Percentiles rank a stretch among this genome's conserved stretches.
Conservation (phyloP, 2,329 filamentous ascomycete genomes). For the Cordyceps tenuipes region DNA sequence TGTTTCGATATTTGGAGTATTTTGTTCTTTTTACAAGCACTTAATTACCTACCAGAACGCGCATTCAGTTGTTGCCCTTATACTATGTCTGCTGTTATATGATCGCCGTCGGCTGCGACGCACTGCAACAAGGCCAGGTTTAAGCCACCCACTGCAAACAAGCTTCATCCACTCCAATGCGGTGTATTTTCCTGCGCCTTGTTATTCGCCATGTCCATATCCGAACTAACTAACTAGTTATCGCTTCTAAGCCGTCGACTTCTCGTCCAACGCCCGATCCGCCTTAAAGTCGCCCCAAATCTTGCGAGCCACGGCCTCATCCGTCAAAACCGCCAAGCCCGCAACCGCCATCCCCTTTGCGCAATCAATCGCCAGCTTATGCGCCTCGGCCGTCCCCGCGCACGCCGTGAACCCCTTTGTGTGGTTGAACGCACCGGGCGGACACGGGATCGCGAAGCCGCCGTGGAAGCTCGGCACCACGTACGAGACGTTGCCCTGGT, state of each 20-base stretch:
- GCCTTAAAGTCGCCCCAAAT: conserved; percentile 3
- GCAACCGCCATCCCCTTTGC: conserved; percentile 5
- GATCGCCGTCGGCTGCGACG: no score
- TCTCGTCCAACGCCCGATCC: neutral
- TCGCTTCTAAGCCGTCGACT: neutral
- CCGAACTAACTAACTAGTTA: neutral
- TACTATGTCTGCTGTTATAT: no score
- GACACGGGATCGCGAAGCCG: conserved; percentile 5
- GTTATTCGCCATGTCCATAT: no score
- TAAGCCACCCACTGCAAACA: no score
- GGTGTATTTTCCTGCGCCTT: no score
- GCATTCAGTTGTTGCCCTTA: no score
- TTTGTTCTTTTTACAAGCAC: no score
- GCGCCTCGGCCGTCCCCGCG: conserved; percentile 4
- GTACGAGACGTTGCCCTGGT: conserved; percentile 8
- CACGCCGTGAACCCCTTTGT: conserved; percentile 8
- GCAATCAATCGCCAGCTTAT: neutral
- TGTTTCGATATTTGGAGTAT: neutral
- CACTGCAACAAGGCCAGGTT: no score
- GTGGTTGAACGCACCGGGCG: conserved; percentile 3
- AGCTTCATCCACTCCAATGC: no score
- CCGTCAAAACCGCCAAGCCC: neutral
- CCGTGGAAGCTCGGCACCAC: conserved; percentile 4
- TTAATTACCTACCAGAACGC: no score
- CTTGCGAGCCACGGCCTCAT: neutral